Conservation (phyloP, 345 rosid species). For the Abelmoschus esculentus region DNA sequence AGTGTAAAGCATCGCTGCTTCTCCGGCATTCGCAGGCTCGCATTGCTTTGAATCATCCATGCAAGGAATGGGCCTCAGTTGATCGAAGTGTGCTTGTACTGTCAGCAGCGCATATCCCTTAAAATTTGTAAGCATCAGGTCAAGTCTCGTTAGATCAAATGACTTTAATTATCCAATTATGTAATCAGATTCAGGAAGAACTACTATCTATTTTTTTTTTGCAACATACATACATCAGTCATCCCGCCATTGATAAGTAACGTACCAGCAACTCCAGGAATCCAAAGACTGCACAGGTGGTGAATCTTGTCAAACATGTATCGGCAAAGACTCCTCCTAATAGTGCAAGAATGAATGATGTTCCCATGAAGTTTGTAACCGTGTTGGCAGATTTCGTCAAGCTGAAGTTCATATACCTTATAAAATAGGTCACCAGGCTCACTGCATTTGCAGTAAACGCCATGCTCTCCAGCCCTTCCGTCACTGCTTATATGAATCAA, state of each 20-base stretch:
- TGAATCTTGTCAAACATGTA: conserved; percentile 52
- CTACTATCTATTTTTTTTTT: too few relatives aligned
- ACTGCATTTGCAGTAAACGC: conserved; percentile 39
- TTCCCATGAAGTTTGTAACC: conserved; percentile 55
- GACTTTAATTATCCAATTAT: neutral
- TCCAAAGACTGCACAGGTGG: conserved; percentile 43
- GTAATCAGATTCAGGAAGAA: too few relatives aligned
- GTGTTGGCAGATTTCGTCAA: conserved; percentile 51
- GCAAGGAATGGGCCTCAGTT: conserved; percentile 48
- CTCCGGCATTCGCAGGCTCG: conserved; percentile 25
- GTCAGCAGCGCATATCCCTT: conserved; percentile 48
- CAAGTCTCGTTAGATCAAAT: neutral
- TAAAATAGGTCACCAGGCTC: conserved; percentile 49
- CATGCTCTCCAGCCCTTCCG: conserved; percentile 53
- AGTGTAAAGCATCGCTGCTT: conserved; percentile 29
- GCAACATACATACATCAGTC: too few relatives aligned
- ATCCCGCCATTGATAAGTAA: neutral
- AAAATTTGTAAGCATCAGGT: neutral
- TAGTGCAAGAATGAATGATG: conserved; percentile 42
- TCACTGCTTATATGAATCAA: conserved; percentile 24
- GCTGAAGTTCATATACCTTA: conserved; percentile 55
- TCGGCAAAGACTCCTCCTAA: conserved; percentile 60
- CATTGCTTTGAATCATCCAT: conserved; percentile 32
- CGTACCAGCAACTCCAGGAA: conserved; percentile 43
- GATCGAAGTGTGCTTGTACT: conserved; percentile 44